Base-by-base conservation (phyloP, 2,329 filamentous ascomycete genomes). In the Fragosphaeria purpurea region DNA sequence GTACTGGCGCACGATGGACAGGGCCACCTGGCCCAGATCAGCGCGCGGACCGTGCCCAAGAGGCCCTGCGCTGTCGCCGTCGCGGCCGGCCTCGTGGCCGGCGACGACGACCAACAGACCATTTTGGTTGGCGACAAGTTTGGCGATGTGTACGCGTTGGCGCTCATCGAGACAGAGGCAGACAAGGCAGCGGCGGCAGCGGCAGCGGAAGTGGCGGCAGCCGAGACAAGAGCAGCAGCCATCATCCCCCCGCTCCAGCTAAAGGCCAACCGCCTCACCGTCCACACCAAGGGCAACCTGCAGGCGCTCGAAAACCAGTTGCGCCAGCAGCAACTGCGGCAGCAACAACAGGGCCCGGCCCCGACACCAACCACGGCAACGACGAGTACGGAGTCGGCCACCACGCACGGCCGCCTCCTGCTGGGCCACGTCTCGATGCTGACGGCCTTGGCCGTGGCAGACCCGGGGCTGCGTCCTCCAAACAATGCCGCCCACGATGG, bases 351-450 rank as follows among this genome's bases (percentile, higher is more conserved):
- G 37, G n/a, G 56, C 53, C 22, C 22, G 22, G 22, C 22, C 22
- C 22, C 22, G 22, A 22, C 22, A 22, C 22, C 22, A 54, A 61
- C 4, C 54, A 59, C 4, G 57, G 59, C 11, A 65, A 67, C 52
- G 50, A 61, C 11, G 45, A 52, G 48, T 40, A 51, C 34, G 66
- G 64, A 34, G 6, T 62, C 60, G 33, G 60, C 41, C 53, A 47
- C 51, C 56, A 32, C 22, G 22, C 22, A 22, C 22, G 22, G 22
- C 22, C 22, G 22, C 44, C 73, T 95, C 1, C 72, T 96, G 7
- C 79, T 98, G 1, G 93, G 93, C 10, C 93, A 98, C 67, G 93
- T 98, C 11, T 96, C 91, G 1, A 86, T 97, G 80, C 79, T 98
- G 46, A 96, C 90, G 1, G 83, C 88, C 60, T 65, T 96, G 47